Base-by-base conservation (phyloP, 2,329 filamentous ascomycete genomes). In the Cryphonectria carpinicola region DNA sequence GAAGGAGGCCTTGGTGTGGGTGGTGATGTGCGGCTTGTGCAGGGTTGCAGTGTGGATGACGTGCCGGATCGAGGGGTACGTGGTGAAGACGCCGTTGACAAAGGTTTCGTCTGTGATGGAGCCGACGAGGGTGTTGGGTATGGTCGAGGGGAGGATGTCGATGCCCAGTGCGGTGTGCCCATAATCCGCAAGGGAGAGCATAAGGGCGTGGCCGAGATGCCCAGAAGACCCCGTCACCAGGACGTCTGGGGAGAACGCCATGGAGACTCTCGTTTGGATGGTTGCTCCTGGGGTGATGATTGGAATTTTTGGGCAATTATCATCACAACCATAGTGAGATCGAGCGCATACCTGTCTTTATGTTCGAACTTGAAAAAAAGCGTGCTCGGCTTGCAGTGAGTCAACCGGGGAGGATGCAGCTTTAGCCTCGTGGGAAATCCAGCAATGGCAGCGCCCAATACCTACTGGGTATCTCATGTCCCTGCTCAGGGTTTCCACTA, bases 221-320 rank as follows among this genome's bases (percentile, higher is more conserved):
- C 84, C 84, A 0, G 84, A 79, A 0, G 83, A 82, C 72, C 84
- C 84, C 22, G 83, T 85, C 52, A 85, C 81, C 22, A 85, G 82
- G 54, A 85, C 79, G 71, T 81, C 73, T 67, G 77, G 69, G 4
- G 39, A 17, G 25, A 28, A 14, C 14, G 52, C 11, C 67, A 69
- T 69, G 8, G 56, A 25, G 52, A 28, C 4, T 19, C 22, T 49
- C n/a, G 22, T 41, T 14, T 41, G 17, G 17, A 22, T 11, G 3
- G 3, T 1, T n/a, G 1, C 25, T 52, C 3, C 10, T 22, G 6
- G 5, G 7, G 28, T 35, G 25, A 32, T 19, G 25, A 32, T 17
- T 8, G 25, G 4, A 19, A 11, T n/a, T n/a, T 1, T 11, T 7
- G 54, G 54, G 17, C 25, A 19, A 8, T 52, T 0, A 17, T 7